Conservation (phyloP, 1,284 basidiomycete genomes). For the Tausonia pullulans region DNA sequence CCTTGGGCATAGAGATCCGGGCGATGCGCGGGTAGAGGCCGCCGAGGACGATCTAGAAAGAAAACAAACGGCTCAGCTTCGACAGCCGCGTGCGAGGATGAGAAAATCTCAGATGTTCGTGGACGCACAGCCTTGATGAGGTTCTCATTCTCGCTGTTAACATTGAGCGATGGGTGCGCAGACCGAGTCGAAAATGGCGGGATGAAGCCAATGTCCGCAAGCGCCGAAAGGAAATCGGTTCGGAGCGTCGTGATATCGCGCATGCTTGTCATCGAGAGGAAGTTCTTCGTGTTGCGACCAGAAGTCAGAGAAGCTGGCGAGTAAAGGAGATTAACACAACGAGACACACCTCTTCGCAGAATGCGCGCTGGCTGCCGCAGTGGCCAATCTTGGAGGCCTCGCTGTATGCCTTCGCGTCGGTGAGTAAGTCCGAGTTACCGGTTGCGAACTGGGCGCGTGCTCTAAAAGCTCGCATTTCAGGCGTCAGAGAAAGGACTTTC, state of each 20-base stretch:
- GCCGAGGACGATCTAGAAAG: constrained; percentile 51
- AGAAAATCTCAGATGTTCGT: constrained; percentile 64
- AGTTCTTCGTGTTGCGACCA: constrained; percentile 46
- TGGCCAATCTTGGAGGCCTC: constrained; percentile 48
- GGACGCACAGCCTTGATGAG: constrained; percentile 65
- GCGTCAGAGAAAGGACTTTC: background rate
- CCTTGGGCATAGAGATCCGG: constrained; percentile 59
- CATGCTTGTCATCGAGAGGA: constrained; percentile 61
- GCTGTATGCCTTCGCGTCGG: constrained; percentile 66
- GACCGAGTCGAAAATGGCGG: constrained; percentile 24
- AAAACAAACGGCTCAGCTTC: background rate
- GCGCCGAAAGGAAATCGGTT: constrained; percentile 60
- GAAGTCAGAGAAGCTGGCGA: background rate
- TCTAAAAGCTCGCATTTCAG: constrained; percentile 32
- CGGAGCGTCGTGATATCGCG: constrained; percentile 74
- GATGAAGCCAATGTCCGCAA: constrained; percentile 64
- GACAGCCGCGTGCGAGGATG: constrained; percentile 42
- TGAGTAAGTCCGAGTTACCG: constrained; percentile 75
- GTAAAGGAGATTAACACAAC: background rate
- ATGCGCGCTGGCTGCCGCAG: constrained; percentile 44
- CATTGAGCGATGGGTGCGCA: constrained; percentile 31
- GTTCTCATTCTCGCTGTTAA: constrained; percentile 53
- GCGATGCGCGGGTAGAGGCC: constrained; percentile 72
- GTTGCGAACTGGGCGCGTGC: constrained; percentile 56
- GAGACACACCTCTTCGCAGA: constrained; percentile 59